Base-by-base conservation (phyloP, 2,329 filamentous ascomycete genomes). In the Aureobasidium namibiae region DNA sequence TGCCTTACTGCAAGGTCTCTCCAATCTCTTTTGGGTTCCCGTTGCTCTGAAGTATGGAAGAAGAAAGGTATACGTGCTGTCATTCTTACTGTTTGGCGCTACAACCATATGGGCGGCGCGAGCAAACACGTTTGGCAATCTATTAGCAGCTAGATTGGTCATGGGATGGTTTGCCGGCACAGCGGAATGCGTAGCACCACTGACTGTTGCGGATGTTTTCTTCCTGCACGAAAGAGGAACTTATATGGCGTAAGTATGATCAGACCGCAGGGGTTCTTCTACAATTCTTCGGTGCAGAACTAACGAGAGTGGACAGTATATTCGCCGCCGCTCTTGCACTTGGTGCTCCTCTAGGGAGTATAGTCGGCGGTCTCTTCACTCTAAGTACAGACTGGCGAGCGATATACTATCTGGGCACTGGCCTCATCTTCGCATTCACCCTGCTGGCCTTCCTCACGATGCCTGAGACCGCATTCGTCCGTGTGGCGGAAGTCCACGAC, bases 201-300 rank as follows among this genome's bases (percentile, higher is more conserved):
- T 80, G 8, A 80, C 78, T 1, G 80, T 82, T 46, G 71, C 79
- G 2, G 81, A 83, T 62, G 68, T 82, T 31, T 83, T 82, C 68
- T 83, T 82, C 65, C 69, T 83, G 16, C 80, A 84, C 61, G 78
- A 84, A 64, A 72, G 81, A 54, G 80, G 79, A 1, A 68, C 73
- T 1, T 69, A 80, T 41, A 82, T 81, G 77, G 75, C 78, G 63
- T 76, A 66, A 63, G 74, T 70, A 6, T 10, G 5, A 10, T 31
- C 29, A 10, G 10, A n/a, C n/a, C n/a, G n/a, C n/a, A n/a, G n/a
- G n/a, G n/a, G n/a, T n/a, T n/a, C n/a, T n/a, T n/a, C n/a, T n/a
- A n/a, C n/a, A n/a, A n/a, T n/a, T n/a, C n/a, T n/a, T n/a, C n/a
- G n/a, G n/a, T n/a, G n/a, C n/a, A n/a, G n/a, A n/a, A n/a, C n/a